phyloP scores from a whole-genome alignment of 192 early-diverging fungal species.

The Dispira simplex region DNA sequence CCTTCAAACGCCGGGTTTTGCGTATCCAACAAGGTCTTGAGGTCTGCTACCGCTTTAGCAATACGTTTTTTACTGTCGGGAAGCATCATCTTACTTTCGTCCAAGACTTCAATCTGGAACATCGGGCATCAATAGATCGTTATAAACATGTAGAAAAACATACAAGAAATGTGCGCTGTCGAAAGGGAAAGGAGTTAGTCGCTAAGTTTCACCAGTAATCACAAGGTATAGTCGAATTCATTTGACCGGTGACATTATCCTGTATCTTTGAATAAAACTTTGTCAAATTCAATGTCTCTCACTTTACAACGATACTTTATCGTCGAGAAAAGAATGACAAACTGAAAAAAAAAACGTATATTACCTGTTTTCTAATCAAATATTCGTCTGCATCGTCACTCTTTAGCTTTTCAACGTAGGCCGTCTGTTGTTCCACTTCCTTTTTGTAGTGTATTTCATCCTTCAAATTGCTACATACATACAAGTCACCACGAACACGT shows the following conservation, averaged over 20 bases:
- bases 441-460: conserved; percentile 31
- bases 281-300: too few relatives aligned
- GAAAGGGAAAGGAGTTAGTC: too few relatives aligned
- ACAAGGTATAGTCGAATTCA: too few relatives aligned
- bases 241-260: too few relatives aligned
- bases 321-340: not conserved
- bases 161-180: too few relatives aligned
- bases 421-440: conserved; percentile 30
- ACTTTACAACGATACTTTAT: not conserved
- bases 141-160: too few relatives aligned
- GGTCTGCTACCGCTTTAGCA: conserved; percentile 19
- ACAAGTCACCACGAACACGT: too few relatives aligned
- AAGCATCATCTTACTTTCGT: conserved; percentile 26
- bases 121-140: too few relatives aligned
- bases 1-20: not conserved
- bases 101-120: conserved; percentile 25
- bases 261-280: too few relatives aligned
- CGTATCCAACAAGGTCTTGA: conserved; percentile 18
- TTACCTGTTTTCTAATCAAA: conserved; percentile 45
- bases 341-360: not conserved
- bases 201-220: too few relatives aligned
- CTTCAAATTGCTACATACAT: conserved; percentile 24
- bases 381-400: conserved; percentile 32
- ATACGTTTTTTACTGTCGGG: conserved; percentile 25
- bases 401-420: conserved; percentile 33